Evolutionary conservation across 164 flowering plant genomes (phyloP).

Genomic region (Saururus chinensis): DNA sequence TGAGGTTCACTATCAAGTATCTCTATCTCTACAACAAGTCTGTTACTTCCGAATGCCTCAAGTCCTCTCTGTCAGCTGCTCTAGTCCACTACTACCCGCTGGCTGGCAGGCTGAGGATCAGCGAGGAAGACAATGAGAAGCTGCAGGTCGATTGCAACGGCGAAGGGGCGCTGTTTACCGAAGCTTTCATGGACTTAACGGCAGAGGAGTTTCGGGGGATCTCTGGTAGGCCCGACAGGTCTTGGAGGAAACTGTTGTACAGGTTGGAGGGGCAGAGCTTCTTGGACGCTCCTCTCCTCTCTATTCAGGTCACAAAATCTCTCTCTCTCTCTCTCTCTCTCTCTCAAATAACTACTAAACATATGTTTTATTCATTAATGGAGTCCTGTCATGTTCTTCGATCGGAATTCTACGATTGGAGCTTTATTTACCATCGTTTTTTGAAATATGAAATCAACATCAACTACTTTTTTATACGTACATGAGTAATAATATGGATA

Average conservation of each 20-base stretch:
- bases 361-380: not conserved
- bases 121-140: conserved; percentile 34
- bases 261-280: conserved; percentile 50
- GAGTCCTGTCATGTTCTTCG: not conserved
- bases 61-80: conserved; percentile 45
- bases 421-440: too few species aligned
- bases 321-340: not conserved
- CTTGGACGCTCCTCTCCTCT: conserved; percentile 74
- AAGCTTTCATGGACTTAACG: conserved; percentile 61
- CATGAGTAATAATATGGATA: too few species aligned
- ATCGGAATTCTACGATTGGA: too few species aligned
- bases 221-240: conserved; percentile 49
- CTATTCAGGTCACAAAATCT: too few species aligned
- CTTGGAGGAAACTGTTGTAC: conserved; percentile 79
- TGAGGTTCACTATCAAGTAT: conserved; percentile 79
- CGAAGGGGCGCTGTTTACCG: conserved; percentile 77
- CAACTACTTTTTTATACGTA: too few species aligned
- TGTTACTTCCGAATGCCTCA: conserved; percentile 23
- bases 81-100: conserved; percentile 85
- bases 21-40: conserved; percentile 49
- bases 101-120: conserved; percentile 65
- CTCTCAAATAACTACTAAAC: not conserved
- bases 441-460: too few species aligned
- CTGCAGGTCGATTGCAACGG: conserved; percentile 77
- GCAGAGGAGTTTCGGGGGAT: conserved; percentile 47